Conservation (phyloP, 2,329 filamentous ascomycete genomes). For the Scortechinia acanthostroma region DNA sequence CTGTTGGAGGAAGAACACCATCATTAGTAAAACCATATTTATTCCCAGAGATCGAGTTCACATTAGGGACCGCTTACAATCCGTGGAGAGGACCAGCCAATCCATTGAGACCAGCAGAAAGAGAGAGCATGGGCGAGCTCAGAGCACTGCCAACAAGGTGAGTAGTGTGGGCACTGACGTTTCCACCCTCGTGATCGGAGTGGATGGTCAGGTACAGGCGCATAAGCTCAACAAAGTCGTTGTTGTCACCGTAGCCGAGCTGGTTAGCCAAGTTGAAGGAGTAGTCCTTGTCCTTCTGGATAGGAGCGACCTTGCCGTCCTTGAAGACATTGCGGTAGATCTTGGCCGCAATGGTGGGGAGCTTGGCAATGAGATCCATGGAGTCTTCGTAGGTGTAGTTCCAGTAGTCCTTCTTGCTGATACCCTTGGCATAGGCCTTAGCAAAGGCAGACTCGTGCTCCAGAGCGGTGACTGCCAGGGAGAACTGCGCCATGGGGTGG, state of each 20-base stretch:
- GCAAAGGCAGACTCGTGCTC: constrained; percentile 97
- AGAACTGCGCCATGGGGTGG: constrained; percentile 99
- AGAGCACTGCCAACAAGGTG: constrained; percentile 95
- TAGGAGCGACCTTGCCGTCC: constrained; percentile 91
- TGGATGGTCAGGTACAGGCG: constrained; percentile 99
- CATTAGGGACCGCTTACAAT: no score
- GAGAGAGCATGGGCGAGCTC: constrained; percentile 93
- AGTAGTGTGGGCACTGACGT: constrained; percentile 96
- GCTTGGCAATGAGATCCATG: constrained; percentile 99
- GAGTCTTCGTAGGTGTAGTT: constrained; percentile 98
- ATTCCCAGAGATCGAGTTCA: no score
- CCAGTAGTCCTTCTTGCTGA: constrained; percentile 99
- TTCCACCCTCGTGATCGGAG: constrained; percentile 99
- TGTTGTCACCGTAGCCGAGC: constrained; percentile 91
- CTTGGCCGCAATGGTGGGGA: constrained; percentile 91
- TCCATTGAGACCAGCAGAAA: constrained; percentile 94
- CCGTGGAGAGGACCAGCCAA: constrained; percentile 97
- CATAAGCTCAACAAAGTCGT: constrained; percentile 96
- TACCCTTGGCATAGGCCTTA: constrained; percentile 97
- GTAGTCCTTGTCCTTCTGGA: constrained; percentile 99
- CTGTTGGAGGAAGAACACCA: no score
- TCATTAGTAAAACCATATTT: no score
- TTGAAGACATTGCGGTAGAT: constrained; percentile 99
- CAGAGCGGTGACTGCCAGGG: constrained; percentile 90
- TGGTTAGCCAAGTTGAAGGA: constrained; percentile 99